phyloP scores from a whole-genome alignment of 192 early-diverging fungal genomes.

The Chytriomyces confervae region DNA sequence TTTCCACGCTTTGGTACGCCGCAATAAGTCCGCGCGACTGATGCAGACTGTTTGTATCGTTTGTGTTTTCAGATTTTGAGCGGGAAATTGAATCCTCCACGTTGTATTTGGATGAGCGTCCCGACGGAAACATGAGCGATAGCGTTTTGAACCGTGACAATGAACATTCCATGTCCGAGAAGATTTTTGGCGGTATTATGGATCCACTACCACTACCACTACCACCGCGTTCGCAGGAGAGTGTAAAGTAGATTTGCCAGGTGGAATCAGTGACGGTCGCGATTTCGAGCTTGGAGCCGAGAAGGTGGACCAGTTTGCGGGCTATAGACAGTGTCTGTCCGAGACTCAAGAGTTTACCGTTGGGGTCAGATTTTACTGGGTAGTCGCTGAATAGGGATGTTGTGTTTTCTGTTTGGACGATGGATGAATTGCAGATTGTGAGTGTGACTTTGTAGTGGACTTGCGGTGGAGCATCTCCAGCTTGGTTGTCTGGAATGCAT shows the following conservation, averaged over 20 bases:
- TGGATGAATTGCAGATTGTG: background rate
- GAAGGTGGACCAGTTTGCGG: background rate
- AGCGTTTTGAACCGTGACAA: no score
- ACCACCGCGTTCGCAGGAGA: background rate
- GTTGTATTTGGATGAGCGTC: background rate
- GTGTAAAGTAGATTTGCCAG: background rate
- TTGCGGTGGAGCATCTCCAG: background rate
- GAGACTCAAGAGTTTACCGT: background rate
- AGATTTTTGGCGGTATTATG: background rate
- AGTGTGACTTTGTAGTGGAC: background rate
- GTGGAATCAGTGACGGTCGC: background rate
- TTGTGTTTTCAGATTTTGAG: background rate
- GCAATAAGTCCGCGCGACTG: no score
- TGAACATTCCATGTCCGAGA: background rate
- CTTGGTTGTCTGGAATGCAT: background rate
- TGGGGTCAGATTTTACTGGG: background rate
- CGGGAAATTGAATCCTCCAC: background rate
- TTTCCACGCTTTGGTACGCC: background rate
- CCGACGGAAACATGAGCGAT: background rate
- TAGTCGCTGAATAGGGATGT: background rate
- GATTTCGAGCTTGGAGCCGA: background rate
- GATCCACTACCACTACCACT: background rate
- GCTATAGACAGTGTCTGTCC: constrained; percentile 2
- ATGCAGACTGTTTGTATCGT: background rate
- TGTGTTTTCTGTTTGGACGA: background rate